Evolutionary conservation across 306 rosid genomes (phyloP), one percentile per base, ranked within the genome.

Genomic region (Citrullus mucosospermus): DNA sequence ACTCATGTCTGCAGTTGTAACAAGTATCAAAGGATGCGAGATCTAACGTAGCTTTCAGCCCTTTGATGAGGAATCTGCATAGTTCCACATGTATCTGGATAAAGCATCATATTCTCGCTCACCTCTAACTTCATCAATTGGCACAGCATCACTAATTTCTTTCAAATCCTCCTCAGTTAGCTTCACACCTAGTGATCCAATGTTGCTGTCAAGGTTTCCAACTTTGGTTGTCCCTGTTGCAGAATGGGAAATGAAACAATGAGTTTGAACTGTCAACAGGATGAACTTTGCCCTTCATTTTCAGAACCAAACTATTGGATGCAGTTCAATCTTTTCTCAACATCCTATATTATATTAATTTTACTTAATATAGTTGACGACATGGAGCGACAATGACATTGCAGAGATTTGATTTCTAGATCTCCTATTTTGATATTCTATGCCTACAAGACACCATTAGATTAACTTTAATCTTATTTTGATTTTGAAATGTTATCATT

Each of bases 81-180:
- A 83, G 76, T 82, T 77, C 92, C 94, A 90, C 57, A 4, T 32
- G 20, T 75, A 79, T 32, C 78, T 72, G 13, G 41, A 48, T 17
- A 85, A 57, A 44, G 22, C n/a, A 59, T 20, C 86, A 56, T 9
- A 88, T 38, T 87, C 89, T 85, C 85, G 76, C 44, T 82, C 59
- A 6, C 95, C 95, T 1, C 81, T 81, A 73, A 90, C 81, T 80
- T 90, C 93, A 78, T 76, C 58, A 48, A 79, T 77, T 59, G 95
- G 89, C 80, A 92, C 83, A 46, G 85, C 88, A 28, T 88, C 91
- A 83, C 87, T 81, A 79, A 92, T 82, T 84, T 86, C 93, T 75
- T 56, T 85, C 84, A 87, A 76, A 50, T 90, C 82, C 55, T 83
- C 81, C n/a, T 86, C 74, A 70, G 90, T 84, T 71, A 92, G 88